Conservation (phyloP, 106 monocot species). For the Posidonia australis region DNA sequence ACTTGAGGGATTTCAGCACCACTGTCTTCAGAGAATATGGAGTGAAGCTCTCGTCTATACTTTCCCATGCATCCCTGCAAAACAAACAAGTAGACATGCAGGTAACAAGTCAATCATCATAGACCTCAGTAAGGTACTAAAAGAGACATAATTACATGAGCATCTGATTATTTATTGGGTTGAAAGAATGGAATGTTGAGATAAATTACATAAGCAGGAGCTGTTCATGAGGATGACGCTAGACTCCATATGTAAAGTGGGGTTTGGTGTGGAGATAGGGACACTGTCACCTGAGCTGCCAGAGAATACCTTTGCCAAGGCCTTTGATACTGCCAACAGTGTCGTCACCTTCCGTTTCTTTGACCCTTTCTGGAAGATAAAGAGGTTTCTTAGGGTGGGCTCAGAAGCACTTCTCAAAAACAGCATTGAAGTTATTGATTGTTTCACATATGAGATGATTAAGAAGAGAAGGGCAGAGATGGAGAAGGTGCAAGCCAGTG, state of each 20-base stretch:
- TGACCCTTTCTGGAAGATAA: slow-evolving; percentile 67
- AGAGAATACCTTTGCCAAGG: slow-evolving; percentile 57
- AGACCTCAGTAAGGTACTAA: too few relatives aligned
- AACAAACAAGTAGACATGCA: slow-evolving; percentile 59
- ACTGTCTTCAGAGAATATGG: slow-evolving; percentile 74
- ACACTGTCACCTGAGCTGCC: slow-evolving; percentile 58
- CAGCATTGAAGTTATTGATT: slow-evolving; percentile 63
- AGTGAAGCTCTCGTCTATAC: slow-evolving; percentile 54
- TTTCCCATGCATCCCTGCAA: slow-evolving; percentile 36
- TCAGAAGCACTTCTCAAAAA: slow-evolving; percentile 50
- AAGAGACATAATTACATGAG: too few relatives aligned
- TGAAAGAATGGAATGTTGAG: background rate
- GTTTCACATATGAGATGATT: slow-evolving; percentile 76
- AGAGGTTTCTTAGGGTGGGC: slow-evolving; percentile 47
- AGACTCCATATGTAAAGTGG: slow-evolving; percentile 82
- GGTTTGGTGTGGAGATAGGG: slow-evolving; percentile 84
- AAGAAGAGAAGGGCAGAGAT: slow-evolving; percentile 61
- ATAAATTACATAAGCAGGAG: slow-evolving; percentile 28
- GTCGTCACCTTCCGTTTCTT: slow-evolving; percentile 66
- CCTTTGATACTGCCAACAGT: slow-evolving; percentile 65
- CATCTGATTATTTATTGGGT: background rate
- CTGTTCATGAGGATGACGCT: slow-evolving; percentile 86
- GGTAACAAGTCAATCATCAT: too few relatives aligned
- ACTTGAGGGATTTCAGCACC: slow-evolving; percentile 76
- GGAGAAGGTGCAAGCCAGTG: slow-evolving; percentile 9